Evolutionary conservation across 345 rosid genomes (phyloP), one percentile per base, ranked within the genome.

Genomic region (Salix suchowensis): DNA sequence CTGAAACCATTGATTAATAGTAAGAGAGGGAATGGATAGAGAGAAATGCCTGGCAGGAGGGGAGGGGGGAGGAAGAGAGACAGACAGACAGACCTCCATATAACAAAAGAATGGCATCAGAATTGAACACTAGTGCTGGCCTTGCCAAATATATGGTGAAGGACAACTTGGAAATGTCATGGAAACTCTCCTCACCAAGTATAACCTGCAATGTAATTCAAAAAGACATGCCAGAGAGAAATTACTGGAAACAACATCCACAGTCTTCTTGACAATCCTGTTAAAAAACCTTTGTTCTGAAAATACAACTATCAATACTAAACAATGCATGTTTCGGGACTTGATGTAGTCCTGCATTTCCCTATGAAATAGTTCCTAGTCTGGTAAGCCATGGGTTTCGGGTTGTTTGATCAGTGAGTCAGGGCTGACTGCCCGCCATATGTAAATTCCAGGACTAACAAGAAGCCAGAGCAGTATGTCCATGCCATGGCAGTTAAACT

Each of bases 131-230:
- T 64, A 89, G 75, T 2, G 91, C 78, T 0, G 97, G 94, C 78
- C 93, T 84, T 11, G 91, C 88, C 87, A 96, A 86, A 64, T 71
- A 80, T 28, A 96, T 88, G 77, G 86, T 82, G 75, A 92, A 89
- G 6, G 91, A 86, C 67, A 87, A 67, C 52, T 85, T 85, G 18
- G 92, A 79, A 34, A 88, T 86, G 18, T 85, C 88, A 58, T 78
- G 79, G 75, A 87, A 94, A 79, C 81, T 91, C 84, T 92, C 98
- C 69, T 91, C 92, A 0, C 91, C 86, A 55, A 94, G 72, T 23
- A 92, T 74, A 44, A 88, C 93, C 99, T 96, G 85, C 76, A 76
- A 71, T 75, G 77, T 26, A 34, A 15, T 7, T 2, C 23, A 11
- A 7, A 39, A 48, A 67, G 6, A 39, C 40, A 37, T 4, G 65